Evolutionary conservation across 345 rosid genomes (phyloP).

Genomic region (Salix koriyanagi): DNA sequence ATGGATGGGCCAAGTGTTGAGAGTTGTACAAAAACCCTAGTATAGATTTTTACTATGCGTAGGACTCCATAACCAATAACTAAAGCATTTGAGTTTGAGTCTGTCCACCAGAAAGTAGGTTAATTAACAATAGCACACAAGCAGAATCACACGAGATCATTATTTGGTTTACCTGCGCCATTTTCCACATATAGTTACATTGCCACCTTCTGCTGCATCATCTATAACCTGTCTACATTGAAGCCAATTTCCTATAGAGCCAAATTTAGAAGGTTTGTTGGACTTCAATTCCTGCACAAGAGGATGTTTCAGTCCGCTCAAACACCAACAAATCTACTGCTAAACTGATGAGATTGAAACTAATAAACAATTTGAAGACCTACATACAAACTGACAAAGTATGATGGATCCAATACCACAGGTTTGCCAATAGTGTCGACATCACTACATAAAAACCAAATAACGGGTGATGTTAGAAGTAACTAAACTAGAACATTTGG

Average conservation of each 20-base stretch:
- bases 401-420: slow-evolving; percentile 24
- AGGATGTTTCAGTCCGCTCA: slow-evolving; percentile 12
- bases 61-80: neutral
- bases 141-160: slow-evolving; percentile 6
- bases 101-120: neutral
- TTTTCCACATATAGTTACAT: slow-evolving; percentile 77
- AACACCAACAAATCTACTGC: slow-evolving; percentile 1
- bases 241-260: slow-evolving; percentile 77
- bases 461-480: slow-evolving; percentile 6
- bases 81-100: neutral
- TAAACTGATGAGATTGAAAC: slow-evolving; percentile 5
- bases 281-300: slow-evolving; percentile 40
- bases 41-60: neutral
- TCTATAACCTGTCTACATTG: slow-evolving; percentile 62
- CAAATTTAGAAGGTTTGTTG: slow-evolving; percentile 26
- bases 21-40: neutral
- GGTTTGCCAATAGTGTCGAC: slow-evolving; percentile 33
- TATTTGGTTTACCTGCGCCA: slow-evolving; percentile 78
- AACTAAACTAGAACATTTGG: neutral
- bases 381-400: slow-evolving; percentile 39
- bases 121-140: neutral
- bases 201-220: slow-evolving; percentile 30
- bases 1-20: neutral
- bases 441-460: slow-evolving; percentile 45
- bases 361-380: slow-evolving; percentile 27